Evolutionary conservation across 1,139 yeast species (phyloP).

Genomic region (Suhomyces yuchorum): DNA sequence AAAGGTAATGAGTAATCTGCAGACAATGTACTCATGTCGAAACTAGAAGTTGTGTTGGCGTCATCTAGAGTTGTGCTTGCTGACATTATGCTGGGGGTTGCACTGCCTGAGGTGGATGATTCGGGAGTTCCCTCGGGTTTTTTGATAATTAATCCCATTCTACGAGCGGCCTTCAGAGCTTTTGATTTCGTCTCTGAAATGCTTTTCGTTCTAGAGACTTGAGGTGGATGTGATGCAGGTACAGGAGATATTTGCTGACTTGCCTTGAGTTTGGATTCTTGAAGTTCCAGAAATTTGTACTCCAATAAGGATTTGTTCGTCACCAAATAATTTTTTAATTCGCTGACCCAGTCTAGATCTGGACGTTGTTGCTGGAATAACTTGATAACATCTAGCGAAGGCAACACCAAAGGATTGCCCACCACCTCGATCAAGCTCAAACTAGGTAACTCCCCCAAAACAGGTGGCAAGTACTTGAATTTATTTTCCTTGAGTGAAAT

Average conservation of each 20-base stretch:
- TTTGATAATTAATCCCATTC: conserved; percentile 70
- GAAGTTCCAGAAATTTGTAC: conserved; percentile 16
- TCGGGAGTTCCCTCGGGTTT: conserved; percentile 33
- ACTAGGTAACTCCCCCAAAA: conserved; percentile 52
- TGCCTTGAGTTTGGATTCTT: conserved; percentile 13
- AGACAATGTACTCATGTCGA: conserved; percentile 6
- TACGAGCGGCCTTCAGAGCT: conserved; percentile 58
- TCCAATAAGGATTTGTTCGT: conserved; percentile 34
- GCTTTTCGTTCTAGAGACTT: conserved; percentile 49
- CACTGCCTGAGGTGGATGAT: conserved; percentile 6
- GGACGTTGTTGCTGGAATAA: conserved; percentile 39
- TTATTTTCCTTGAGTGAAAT: conserved; percentile 65
- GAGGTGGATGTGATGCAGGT: conserved; percentile 17
- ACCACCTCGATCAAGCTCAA: conserved; percentile 68
- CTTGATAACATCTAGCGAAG: conserved; percentile 44
- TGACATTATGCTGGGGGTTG: conserved; percentile 9
- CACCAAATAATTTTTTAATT: conserved; percentile 46
- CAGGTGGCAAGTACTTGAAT: conserved; percentile 59
- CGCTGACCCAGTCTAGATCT: conserved; percentile 58
- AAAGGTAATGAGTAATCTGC: conserved; percentile 13
- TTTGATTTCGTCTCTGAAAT: conserved; percentile 58
- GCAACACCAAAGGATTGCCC: conserved; percentile 64
- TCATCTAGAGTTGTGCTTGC: conserved; percentile 7
- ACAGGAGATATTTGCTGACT: conserved; percentile 7
- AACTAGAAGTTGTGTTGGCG: conserved; percentile 3